Conservation (phyloP, 768 basidiomycete genomes). For the Tulasnella sp. region DNA sequence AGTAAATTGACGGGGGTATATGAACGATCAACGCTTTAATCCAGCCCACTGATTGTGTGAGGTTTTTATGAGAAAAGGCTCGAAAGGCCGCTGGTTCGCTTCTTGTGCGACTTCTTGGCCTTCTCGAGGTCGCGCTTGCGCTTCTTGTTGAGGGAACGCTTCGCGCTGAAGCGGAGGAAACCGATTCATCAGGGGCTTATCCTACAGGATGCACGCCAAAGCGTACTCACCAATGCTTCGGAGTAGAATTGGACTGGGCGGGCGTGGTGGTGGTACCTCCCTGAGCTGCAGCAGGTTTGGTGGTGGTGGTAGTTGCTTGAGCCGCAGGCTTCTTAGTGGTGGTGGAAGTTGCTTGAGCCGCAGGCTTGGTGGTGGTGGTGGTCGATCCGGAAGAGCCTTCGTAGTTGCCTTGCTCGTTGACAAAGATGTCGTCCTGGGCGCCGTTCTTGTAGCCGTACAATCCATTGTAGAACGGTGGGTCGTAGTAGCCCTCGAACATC, state of each 20-base stretch:
- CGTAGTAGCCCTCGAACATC: conserved; percentile 52
- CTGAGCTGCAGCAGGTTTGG: neutral
- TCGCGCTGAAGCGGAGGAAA: neutral
- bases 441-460: conserved; percentile 70
- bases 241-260: neutral
- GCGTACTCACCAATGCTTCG: neutral
- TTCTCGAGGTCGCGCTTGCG: neutral
- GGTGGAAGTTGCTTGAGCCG: neutral
- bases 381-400: neutral
- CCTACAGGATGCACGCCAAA: no score
- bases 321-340: neutral
- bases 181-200: no score
- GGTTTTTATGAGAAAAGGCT: neutral
- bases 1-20: neutral
- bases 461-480: conserved; percentile 50
- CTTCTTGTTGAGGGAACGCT: neutral
- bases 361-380: neutral
- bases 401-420: conserved; percentile 27
- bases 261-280: no score
- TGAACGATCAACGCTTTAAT: neutral
- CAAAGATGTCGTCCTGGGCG: conserved; percentile 68
- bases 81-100: neutral
- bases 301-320: neutral
- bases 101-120: neutral
- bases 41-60: neutral